Conservation (phyloP, 192 early-diverging fungal genomes). For the Backusella parvicylindrica region DNA sequence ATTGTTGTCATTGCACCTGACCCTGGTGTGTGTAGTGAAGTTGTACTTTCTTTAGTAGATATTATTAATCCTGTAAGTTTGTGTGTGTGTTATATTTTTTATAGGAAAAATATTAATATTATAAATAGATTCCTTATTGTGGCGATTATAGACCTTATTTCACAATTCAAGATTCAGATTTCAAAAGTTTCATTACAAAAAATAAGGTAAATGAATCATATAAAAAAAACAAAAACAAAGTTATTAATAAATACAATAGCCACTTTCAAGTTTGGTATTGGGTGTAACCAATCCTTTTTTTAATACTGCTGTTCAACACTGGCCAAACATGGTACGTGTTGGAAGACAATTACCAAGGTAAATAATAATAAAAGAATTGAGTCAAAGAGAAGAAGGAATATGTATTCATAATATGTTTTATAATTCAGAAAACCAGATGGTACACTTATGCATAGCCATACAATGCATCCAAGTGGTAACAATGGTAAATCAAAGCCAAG, state of each 20-base stretch:
- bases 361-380: background rate
- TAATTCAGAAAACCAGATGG: slow-evolving; percentile 34
- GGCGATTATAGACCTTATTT: slow-evolving; percentile 97
- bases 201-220: slow-evolving; percentile 39
- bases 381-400: slow-evolving; percentile 27
- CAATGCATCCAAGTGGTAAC: background rate
- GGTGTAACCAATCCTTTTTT: slow-evolving; percentile 97
- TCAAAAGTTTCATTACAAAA: slow-evolving; percentile 64
- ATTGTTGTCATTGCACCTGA: slow-evolving; percentile 87
- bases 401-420: slow-evolving; percentile 5
- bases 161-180: slow-evolving; percentile 94
- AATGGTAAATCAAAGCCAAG: slow-evolving; percentile 16
- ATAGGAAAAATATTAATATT: background rate
- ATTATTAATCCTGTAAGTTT: slow-evolving; percentile 83
- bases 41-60: slow-evolving; percentile 80
- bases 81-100: too few species aligned
- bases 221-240: background rate
- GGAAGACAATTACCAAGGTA: slow-evolving; percentile 38
- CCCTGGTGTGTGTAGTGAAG: slow-evolving; percentile 83
- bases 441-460: slow-evolving; percentile 23
- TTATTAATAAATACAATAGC: slow-evolving; percentile 36
- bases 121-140: slow-evolving; percentile 81
- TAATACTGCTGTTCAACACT: slow-evolving; percentile 83
- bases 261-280: slow-evolving; percentile 77
- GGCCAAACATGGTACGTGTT: slow-evolving; percentile 83